These are phyloP conservation scores for Sutorius eximius DNA, from an alignment of 1,284 basidiomycete genomes.

Conservation along the genomic window DNA sequence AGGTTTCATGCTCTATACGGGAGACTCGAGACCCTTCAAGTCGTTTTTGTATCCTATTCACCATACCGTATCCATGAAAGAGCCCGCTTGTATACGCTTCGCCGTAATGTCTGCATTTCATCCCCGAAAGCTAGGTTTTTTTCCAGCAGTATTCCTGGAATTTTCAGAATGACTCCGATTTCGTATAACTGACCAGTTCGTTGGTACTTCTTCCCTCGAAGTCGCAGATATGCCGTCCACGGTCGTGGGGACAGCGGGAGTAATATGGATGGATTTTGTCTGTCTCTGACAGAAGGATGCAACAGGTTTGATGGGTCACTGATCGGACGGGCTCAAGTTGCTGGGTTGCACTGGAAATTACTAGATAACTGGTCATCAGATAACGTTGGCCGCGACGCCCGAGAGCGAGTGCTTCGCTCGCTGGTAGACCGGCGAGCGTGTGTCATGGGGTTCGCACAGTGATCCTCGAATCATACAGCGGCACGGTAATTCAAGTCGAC, in stretches of 20 bases:
- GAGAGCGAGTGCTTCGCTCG: not conserved
- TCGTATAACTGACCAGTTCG: not conserved
- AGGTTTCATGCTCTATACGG: not conserved
- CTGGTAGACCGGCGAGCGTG: slow-evolving; percentile 2
- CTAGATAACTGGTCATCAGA: not conserved
- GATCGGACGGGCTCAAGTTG: not conserved
- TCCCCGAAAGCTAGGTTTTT: not conserved
- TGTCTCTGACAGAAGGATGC: not conserved
- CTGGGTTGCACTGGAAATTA: not conserved
- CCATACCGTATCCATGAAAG: not conserved
- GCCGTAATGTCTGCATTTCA: not conserved
- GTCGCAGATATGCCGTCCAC: too few species aligned
- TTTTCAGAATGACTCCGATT: not conserved
- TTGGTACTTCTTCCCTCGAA: not conserved
- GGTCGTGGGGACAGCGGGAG: not conserved
- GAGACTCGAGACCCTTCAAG: not conserved
- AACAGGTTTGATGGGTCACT: not conserved
- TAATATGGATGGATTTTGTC: not conserved
- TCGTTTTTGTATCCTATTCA: not conserved
- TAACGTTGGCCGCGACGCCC: not conserved
- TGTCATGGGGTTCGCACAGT: not conserved
- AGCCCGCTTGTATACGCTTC: not conserved
- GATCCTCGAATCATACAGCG: not conserved
- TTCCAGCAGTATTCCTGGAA: not conserved
- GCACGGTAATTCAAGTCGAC: not conserved